phyloP scores from a whole-genome alignment of 331 rosid species.

The Quercus phellos region DNA sequence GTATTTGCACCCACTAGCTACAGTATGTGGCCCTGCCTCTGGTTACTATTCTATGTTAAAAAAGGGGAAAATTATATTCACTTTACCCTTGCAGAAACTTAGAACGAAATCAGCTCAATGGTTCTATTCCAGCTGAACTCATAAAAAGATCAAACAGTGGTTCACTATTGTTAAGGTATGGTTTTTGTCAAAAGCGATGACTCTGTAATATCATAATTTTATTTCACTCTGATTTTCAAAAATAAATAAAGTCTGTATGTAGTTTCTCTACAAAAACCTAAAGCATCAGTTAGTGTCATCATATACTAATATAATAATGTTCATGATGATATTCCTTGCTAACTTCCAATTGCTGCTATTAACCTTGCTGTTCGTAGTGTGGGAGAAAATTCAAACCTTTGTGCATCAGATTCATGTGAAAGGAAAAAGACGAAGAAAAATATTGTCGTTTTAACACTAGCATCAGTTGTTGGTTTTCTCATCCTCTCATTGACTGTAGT shows the following conservation, averaged over 20 bases:
- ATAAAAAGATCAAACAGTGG: too few relatives aligned
- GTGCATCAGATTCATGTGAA: slow-evolving; percentile 1
- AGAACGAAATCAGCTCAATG: slow-evolving; percentile 34
- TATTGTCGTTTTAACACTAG: slow-evolving; percentile 24
- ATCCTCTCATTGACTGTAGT: not conserved
- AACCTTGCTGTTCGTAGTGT: slow-evolving; percentile 1
- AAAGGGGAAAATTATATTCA: not conserved
- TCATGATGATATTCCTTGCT: not conserved
- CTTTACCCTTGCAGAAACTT: slow-evolving; percentile 31
- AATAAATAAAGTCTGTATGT: not conserved
- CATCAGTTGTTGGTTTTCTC: slow-evolving; percentile 1
- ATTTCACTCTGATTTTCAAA: not conserved
- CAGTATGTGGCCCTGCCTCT: too few relatives aligned
- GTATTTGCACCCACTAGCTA: too few relatives aligned
- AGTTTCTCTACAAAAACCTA: too few relatives aligned
- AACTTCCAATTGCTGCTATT: not conserved
- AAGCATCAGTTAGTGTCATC: too few relatives aligned
- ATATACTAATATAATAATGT: too few relatives aligned
- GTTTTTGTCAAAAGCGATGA: not conserved
- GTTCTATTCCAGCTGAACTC: not conserved
- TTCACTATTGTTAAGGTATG: slow-evolving; percentile 24
- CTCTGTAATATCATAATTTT: not conserved
- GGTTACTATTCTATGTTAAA: not conserved
- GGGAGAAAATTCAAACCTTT: slow-evolving; percentile 34
- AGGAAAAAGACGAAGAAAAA: slow-evolving; percentile 15